These are phyloP conservation scores for Cordyceps fumosorosea DNA, from an alignment of 2,329 filamentous ascomycete species.

Conservation along the genomic window DNA sequence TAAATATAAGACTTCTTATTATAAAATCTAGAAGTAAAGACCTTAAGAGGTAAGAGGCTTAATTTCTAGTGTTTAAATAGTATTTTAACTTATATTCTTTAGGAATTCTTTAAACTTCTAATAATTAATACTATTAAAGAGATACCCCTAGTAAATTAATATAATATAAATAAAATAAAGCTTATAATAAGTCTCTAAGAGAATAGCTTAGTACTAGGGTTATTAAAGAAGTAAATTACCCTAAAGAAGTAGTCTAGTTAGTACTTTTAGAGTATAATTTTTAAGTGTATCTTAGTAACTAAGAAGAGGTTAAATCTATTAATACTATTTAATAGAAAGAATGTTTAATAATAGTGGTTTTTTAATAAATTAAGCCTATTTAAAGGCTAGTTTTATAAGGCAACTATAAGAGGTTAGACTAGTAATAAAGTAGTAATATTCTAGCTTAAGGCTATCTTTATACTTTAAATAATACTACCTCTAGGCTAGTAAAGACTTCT, in stretches of 20 bases:
- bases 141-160: not conserved
- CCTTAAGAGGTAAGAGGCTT: too few species aligned
- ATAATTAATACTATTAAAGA: not conserved
- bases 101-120: too few species aligned
- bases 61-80: too few species aligned
- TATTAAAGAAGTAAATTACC: not conserved
- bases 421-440: not conserved
- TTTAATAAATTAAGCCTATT: not conserved
- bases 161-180: constrained; percentile 10
- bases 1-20: too few species aligned
- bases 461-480: not conserved
- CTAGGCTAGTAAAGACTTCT: not conserved
- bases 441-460: not conserved
- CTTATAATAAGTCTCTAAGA: not conserved
- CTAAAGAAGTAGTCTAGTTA: not conserved
- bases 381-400: too few species aligned
- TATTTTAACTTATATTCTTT: too few species aligned
- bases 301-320: too few species aligned
- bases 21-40: too few species aligned
- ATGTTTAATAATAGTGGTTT: too few species aligned
- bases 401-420: not conserved
- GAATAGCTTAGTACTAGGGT: not conserved
- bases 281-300: too few species aligned
- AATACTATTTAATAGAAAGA: constrained; percentile 7
- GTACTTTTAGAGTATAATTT: constrained; percentile 4